phyloP scores from a whole-genome alignment of 148 eudicot genomes.

The Arbutus unedo region DNA sequence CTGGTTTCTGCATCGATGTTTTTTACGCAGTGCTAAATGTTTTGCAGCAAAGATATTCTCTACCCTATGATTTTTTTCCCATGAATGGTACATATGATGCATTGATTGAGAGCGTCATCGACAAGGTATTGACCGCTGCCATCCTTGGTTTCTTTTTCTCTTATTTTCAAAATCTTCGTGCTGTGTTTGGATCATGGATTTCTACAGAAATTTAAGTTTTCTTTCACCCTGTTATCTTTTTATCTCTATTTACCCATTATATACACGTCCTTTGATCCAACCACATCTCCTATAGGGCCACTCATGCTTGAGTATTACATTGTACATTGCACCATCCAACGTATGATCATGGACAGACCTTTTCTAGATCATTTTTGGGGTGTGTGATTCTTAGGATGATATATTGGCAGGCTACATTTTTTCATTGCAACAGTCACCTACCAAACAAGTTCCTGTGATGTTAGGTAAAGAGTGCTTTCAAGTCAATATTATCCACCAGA shows the following conservation, averaged over 20 bases:
- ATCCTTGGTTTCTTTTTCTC: neutral
- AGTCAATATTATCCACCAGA: neutral
- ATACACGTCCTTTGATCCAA: neutral
- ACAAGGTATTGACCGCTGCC: constrained; percentile 16
- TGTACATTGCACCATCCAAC: neutral
- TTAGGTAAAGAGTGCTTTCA: neutral
- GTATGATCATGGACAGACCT: neutral
- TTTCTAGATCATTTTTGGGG: neutral
- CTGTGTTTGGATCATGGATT: neutral
- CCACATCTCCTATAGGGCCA: neutral
- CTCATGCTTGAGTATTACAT: neutral
- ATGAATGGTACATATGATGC: constrained; percentile 15
- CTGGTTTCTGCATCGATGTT: constrained; percentile 20
- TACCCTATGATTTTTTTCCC: constrained; percentile 3
- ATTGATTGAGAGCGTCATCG: constrained; percentile 6
- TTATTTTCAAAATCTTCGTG: neutral
- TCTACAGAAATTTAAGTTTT: neutral
- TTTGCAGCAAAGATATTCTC: constrained; percentile 5
- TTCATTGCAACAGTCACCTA: neutral
- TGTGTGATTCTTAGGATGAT: neutral
- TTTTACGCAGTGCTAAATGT: neutral
- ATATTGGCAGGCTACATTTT: neutral
- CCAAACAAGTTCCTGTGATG: neutral
- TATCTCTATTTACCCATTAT: neutral
- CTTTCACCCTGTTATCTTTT: neutral